phyloP scores from a whole-genome alignment of 1,139 yeast genomes.

The Sugiyamaella pinicola region DNA sequence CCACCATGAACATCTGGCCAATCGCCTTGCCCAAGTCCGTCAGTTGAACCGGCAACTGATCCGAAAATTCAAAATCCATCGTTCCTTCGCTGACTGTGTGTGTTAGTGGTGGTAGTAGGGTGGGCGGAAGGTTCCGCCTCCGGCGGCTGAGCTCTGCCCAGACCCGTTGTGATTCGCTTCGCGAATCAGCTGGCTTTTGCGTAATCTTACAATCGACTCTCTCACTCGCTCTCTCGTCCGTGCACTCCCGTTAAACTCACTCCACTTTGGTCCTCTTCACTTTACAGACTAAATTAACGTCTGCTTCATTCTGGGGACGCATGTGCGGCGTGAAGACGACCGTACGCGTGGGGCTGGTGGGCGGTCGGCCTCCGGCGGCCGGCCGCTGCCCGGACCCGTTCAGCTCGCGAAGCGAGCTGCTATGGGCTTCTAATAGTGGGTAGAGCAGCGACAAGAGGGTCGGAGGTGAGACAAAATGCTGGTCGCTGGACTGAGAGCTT shows the following conservation, averaged over 20 bases:
- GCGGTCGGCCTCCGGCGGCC: background rate
- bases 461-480: no score
- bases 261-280: background rate
- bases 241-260: no score
- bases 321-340: background rate
- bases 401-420: background rate
- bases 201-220: background rate
- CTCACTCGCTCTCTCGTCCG: no score
- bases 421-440: no score
- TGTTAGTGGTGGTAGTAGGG: background rate
- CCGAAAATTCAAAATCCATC: conserved; percentile 30
- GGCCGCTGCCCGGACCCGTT: no score
- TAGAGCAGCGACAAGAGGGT: no score
- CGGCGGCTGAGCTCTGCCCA: no score
- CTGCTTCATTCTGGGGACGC: background rate
- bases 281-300: background rate
- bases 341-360: background rate
- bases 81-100: background rate
- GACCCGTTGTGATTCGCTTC: no score
- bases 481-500: no score
- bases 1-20: conserved; percentile 65
- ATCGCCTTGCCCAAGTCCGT: conserved; percentile 37
- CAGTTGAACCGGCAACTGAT: conserved; percentile 28
- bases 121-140: no score
- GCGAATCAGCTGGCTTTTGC: no score